Base-by-base conservation (phyloP, 345 rosid genomes). In the Arabidopsis suecica region DNA sequence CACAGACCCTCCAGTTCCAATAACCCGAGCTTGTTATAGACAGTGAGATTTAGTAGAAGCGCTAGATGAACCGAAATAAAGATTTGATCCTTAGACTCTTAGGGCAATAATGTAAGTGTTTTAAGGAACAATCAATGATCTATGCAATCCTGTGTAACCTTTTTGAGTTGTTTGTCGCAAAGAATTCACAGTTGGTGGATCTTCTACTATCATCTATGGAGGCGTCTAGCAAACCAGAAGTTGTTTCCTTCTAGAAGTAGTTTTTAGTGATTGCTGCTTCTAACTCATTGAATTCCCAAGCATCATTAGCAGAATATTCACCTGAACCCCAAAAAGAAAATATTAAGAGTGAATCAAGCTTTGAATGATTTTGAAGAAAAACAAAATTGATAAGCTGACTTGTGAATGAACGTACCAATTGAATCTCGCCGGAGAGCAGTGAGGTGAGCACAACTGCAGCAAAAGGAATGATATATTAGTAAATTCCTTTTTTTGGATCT, bases 371-470 rank as follows among this genome's bases (percentile, higher is more conserved):
- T 48, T 38, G 9, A 50, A 16, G 58, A 72, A 65, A 61, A 42
- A 32, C 51, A 36, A 41, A 36, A 69, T 1, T 32, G n/a, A 56
- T 68, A 68, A 44, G 28, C 30, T 25, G 61, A 65, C 37, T 68
- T 60, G 44, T 9, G 25, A 57, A 57, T 33, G 16, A 72, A 82
- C 56, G 48, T 80, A 88, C 99, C 99, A 6, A 95, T 95, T 45
- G 93, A 95, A 83, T 92, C 99, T 87, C 99, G 88, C 48, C 93
- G 85, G n/a, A 95, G 89, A 78, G 96, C 92, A 57, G 89, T 90
- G 71, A 92, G 85, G 77, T 95, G 99, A 76, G 99, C 97, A 81
- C 97, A 95, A 77, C 99, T 95, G 91, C 79, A 77, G 63, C 16
- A 41, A 78, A 71, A 14, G n/a, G 47, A 32, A 73, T 51, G 36